These are phyloP conservation scores for Fusarium sambucinum DNA, from an alignment of 2,329 filamentous ascomycete genomes.

Conservation along the genomic window DNA sequence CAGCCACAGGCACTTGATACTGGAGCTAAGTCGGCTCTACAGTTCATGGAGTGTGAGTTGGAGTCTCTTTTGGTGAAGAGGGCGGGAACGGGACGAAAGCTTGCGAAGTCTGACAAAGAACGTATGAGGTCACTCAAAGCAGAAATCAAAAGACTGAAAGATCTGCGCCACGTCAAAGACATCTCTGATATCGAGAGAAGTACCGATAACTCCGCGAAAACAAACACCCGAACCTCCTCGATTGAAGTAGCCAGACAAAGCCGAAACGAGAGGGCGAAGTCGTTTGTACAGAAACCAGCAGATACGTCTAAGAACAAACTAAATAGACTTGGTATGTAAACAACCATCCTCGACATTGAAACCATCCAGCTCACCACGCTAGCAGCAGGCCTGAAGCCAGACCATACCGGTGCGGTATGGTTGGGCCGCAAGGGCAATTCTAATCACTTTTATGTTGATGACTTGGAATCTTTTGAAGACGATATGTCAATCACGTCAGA, in stretches of 20 bases:
- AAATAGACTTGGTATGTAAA: neutral
- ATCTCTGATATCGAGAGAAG: neutral
- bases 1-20: neutral
- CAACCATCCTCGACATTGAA: neutral
- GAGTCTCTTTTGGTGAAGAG: neutral
- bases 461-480: neutral
- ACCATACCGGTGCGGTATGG: neutral
- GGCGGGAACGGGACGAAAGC: neutral
- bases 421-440: neutral
- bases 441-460: neutral
- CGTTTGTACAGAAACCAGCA: rapidly evolving
- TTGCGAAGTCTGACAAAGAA: neutral
- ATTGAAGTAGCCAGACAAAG: neutral
- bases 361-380: neutral
- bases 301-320: neutral
- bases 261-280: neutral
- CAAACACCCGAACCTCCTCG: neutral
- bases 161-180: neutral
- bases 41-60: neutral
- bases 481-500: neutral
- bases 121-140: neutral
- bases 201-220: neutral
- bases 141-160: neutral
- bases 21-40: neutral
- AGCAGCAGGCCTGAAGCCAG: neutral